Base-by-base conservation (phyloP, 1,139 yeast genomes). In the Groenewaldozyma auringiensis region DNA sequence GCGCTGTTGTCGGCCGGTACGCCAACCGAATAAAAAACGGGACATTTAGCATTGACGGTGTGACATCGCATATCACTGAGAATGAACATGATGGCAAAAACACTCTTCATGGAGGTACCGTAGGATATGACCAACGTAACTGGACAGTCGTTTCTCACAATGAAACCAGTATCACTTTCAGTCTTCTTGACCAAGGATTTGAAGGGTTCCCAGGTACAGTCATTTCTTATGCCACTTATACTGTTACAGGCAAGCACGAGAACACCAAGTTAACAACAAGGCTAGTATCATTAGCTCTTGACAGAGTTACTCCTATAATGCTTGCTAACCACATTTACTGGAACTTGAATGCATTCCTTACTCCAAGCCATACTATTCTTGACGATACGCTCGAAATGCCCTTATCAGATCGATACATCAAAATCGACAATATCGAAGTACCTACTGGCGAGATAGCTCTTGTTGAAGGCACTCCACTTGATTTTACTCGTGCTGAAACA, bases 251-350 rank as follows among this genome's bases (percentile, higher is more conserved):
- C 53, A 60, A 72, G 43, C 6, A 25, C 11, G 45, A 48, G 11
- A 61, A 58, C 53, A 60, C 72, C 43, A 43, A 58, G 16, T 44
- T 66, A 34, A 59, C 74, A 41, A 78, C 75, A 52, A 75, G 67
- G 53, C 65, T 68, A 50, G 71, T 76, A 16, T 59, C 61, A 21
- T 61, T 73, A 34, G 58, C 67, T 22, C 61, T 64, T 4, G 59
- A 64, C 4, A 47, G 65, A 21, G 58, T 70, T 25, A 76, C 82
- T 2, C 63, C 71, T 17, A 67, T 76, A 38, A 74, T 74, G 57
- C 63, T 78, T 59, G 75, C 81, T 39, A 77, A 76, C 58, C 83
- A 78, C 57, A 63, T 77, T 4, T 78, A 77, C 59, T 78, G 77
- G 68, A 76, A 71, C 54, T 49, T 63, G 45, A 60, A 61, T 48